Conservation (phyloP, 768 basidiomycete genomes). For the Pleurotus cornucopiae region DNA sequence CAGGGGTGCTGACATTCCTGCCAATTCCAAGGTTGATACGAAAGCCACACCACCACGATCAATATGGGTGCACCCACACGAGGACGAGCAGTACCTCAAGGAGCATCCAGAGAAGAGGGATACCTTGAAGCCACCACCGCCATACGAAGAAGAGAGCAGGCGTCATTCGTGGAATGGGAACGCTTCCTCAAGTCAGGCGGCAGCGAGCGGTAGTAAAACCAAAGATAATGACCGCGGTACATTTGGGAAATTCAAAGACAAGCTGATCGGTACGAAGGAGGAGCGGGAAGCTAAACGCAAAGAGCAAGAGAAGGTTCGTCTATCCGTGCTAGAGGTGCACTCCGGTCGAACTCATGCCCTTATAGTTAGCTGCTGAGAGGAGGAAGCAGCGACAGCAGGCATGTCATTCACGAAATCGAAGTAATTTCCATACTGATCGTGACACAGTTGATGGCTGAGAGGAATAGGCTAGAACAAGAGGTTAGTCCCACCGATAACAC, state of each 20-base stretch:
- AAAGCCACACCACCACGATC: constrained; percentile 56
- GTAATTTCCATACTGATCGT: too few species aligned
- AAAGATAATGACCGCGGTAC: constrained; percentile 40
- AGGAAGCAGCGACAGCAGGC: too few species aligned
- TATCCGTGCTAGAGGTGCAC: background rate
- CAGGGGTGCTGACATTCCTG: background rate
- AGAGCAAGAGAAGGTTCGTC: constrained; percentile 21
- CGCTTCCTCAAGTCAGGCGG: constrained; percentile 3
- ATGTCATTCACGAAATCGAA: too few species aligned
- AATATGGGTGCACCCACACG: constrained; percentile 72
- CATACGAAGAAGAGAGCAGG: constrained; percentile 14
- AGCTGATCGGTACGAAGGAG: constrained; percentile 59
- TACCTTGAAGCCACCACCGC: background rate
- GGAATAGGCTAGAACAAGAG: too few species aligned
- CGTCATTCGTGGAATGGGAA: constrained; percentile 25
- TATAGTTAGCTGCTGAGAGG: too few species aligned
- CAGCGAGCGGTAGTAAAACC: constrained; percentile 7
- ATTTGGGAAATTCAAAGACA: constrained; percentile 60
- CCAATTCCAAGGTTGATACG: constrained; percentile 52
- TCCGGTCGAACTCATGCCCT: too few species aligned
- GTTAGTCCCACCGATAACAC: too few species aligned
- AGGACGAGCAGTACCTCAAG: constrained; percentile 59
- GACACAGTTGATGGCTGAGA: too few species aligned
- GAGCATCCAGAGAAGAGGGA: constrained; percentile 44
- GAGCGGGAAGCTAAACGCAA: constrained; percentile 46